These are phyloP conservation scores for Goniomonas avonlea DNA, from an alignment of 78 protist genomes.

Conservation along the genomic window DNA sequence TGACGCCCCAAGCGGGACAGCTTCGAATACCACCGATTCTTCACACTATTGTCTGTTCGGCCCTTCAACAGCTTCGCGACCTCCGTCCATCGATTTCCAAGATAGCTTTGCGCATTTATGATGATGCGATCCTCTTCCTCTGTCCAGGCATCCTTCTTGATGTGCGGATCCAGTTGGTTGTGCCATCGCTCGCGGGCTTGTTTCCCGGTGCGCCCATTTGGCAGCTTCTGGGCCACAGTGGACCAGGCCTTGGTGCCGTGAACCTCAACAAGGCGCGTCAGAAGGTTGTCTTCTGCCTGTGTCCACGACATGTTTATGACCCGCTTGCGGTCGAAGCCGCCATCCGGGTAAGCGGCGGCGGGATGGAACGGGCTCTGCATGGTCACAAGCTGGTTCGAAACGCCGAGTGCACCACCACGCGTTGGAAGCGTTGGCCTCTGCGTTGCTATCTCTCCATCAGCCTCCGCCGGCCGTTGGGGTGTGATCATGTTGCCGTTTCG, in stretches of 20 bases:
- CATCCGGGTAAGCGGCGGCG: no score
- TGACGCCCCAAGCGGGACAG: neutral
- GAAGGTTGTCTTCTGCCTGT: neutral
- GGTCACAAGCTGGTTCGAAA: no score
- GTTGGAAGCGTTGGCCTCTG: no score
- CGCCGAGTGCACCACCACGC: no score
- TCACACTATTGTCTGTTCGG: constrained; percentile 4
- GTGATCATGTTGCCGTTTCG: no score
- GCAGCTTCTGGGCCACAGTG: neutral
- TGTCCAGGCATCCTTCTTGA: constrained; percentile 70
- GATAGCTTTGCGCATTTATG: neutral
- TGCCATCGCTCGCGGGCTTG: constrained; percentile 67
- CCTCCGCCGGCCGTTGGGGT: no score
- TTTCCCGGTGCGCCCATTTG: constrained; percentile 29
- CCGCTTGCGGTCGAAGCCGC: no score
- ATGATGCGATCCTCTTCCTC: constrained; percentile 68
- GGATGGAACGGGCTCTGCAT: no score
- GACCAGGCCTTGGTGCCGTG: constrained; percentile 1
- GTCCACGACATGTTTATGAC: no score
- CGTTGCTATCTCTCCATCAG: no score
- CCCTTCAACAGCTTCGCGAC: constrained; percentile 17
- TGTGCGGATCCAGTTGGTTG: constrained; percentile 74
- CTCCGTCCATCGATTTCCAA: constrained; percentile 3
- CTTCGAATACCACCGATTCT: constrained; percentile 7
- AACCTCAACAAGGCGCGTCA: neutral